Percentiles rank a stretch among this genome's conserved stretches.
phyloP scores from a whole-genome alignment of 139 green algal species.

The Chlorella sp. region DNA sequence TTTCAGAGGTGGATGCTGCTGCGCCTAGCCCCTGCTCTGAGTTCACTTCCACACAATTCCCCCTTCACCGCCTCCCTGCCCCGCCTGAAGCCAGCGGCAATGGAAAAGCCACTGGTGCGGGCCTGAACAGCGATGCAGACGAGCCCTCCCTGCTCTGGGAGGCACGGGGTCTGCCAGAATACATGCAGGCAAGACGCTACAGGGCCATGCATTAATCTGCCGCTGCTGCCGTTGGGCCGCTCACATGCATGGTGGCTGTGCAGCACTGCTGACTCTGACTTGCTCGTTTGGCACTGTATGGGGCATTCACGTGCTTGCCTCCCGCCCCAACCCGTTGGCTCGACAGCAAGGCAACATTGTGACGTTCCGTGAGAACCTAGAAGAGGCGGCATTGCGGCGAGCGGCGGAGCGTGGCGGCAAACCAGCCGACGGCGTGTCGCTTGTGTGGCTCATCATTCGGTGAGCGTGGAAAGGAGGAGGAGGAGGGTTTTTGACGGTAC shows the following conservation, averaged over 20 bases:
- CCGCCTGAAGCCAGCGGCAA: no score
- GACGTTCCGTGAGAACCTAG: background rate
- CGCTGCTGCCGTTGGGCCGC: no score
- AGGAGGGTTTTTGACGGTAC: background rate
- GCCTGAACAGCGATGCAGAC: no score
- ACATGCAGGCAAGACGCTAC: background rate
- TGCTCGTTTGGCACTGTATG: no score
- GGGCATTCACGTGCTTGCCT: no score
- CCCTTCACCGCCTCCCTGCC: no score
- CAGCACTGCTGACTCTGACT: background rate
- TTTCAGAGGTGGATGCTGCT: no score
- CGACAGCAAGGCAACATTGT: background rate
- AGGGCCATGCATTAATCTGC: background rate
- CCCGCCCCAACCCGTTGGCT: background rate
- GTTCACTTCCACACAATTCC: no score
- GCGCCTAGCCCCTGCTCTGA: no score
- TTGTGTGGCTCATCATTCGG: constrained; percentile 9
- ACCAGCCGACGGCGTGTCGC: background rate
- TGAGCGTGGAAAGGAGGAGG: background rate
- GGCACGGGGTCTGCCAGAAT: background rate
- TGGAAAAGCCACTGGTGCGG: no score
- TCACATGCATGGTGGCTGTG: background rate
- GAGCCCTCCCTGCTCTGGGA: background rate
- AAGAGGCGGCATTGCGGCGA: background rate
- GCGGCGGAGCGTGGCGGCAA: background rate